Evolutionary conservation across 2,329 filamentous ascomycete species (phyloP), one percentile per base, ranked within the genome.

Genomic region (Aspergillus sp.): DNA sequence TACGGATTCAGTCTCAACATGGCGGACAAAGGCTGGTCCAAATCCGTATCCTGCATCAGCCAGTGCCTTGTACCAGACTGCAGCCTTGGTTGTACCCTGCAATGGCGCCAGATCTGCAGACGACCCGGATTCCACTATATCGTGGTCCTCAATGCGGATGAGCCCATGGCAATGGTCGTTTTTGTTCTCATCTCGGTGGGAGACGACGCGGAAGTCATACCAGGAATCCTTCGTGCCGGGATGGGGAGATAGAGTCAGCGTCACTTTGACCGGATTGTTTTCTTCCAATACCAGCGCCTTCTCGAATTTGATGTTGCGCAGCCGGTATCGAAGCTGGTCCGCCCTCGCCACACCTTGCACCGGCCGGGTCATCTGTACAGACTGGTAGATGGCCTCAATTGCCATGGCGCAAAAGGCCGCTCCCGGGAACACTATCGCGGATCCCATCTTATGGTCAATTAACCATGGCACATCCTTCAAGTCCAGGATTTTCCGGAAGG

Each of bases 401-500:
- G 61, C 62, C 53, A 61, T 66, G 13, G 54, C 54, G 13, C 61
- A 46, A 19, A 61, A 63, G 8, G 60, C 64, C 3, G 63, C 58
- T 2, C 39, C 56, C 0, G 67, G 67, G 44, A 61, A 68, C 2
- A 64, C 40, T 3, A 56, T 34, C 3, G 56, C 24, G 3, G 37
- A 48, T 2, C 42, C n/a, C 20, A 65, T 39, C 11, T 73, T 66
- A 52, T 83, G 79, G 51, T 82, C 77, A 1, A 66, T 64, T 1
- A 82, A 58, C 81, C 81, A 83, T 1, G 65, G 59, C 15, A 59
- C 15, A 4, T 66, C 48, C 8, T 27, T 13, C 8, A 42, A 19
- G 19, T 19, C 8, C 19, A 42, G 17, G 17, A 11, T 9, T 8
- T 27, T 44, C 41, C 12, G 50, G 13, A 2, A 44, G 27, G 13